These are phyloP conservation scores for Parasitella parasitica DNA, from an alignment of 371 early-diverging fungal genomes.

Conservation along the genomic window DNA sequence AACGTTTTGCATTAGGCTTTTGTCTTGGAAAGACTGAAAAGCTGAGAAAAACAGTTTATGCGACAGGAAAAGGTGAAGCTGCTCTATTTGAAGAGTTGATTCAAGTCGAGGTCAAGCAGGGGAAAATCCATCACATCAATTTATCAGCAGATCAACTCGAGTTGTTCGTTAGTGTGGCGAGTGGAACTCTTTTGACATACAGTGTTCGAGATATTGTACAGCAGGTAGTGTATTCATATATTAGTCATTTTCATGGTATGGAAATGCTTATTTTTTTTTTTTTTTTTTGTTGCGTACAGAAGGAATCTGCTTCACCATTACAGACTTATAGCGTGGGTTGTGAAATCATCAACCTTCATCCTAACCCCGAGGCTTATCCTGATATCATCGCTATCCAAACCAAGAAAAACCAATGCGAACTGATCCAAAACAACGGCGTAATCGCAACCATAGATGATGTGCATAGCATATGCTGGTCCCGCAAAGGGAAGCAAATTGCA, in stretches of 20 bases:
- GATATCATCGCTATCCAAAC: conserved; percentile 31
- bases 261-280: no score
- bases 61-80: conserved; percentile 18
- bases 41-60: conserved; percentile 25
- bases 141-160: conserved; percentile 32
- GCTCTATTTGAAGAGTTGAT: conserved; percentile 14
- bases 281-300: no score
- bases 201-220: conserved; percentile 31
- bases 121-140: conserved; percentile 32
- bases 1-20: conserved; percentile 30
- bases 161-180: conserved; percentile 31
- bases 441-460: conserved; percentile 14
- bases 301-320: conserved; percentile 17
- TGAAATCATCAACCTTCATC: conserved; percentile 34
- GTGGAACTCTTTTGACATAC: conserved; percentile 31
- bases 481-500: conserved; percentile 52
- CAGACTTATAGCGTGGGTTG: conserved; percentile 11
- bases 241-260: no score
- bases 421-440: conserved; percentile 26
- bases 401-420: conserved; percentile 14
- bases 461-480: conserved; percentile 51
- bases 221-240: conserved; percentile 11
- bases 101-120: conserved; percentile 6
- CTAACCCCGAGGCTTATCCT: conserved; percentile 41
- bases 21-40: conserved; percentile 27